A percentile compares a stretch with the other conserved stretches of the same genome.
Evolutionary conservation across 2,329 filamentous ascomycete genomes (phyloP).

Genomic region (Clarireedia hainanense): DNA sequence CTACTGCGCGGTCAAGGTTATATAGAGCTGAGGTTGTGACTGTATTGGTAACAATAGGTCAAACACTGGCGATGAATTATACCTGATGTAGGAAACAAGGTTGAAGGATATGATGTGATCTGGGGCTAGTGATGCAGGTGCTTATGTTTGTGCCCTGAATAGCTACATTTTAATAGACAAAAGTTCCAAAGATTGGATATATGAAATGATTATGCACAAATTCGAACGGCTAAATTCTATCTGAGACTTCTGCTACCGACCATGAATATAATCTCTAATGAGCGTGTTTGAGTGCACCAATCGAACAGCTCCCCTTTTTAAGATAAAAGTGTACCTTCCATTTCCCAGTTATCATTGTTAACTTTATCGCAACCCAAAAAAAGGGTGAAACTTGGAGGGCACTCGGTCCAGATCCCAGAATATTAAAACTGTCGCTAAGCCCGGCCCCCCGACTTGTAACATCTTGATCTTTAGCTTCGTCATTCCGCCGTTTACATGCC

Average conservation of each 20-base stretch:
- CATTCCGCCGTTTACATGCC: slow-evolving; percentile 10
- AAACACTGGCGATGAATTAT: neutral
- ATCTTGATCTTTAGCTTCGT: slow-evolving; percentile 12
- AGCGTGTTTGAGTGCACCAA: too few relatives aligned
- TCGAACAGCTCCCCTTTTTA: too few relatives aligned
- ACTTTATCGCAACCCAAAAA: neutral
- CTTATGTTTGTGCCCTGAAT: slow-evolving; percentile 2
- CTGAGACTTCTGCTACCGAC: too few relatives aligned
- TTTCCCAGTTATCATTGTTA: too few relatives aligned
- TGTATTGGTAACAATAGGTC: neutral
- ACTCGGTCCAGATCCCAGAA: neutral
- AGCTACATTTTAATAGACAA: neutral
- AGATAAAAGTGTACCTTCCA: too few relatives aligned
- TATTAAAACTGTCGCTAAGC: slow-evolving; percentile 9
- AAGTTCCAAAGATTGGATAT: too few relatives aligned
- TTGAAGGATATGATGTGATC: neutral
- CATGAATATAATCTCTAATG: too few relatives aligned
- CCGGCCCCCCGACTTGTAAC: slow-evolving; percentile 8
- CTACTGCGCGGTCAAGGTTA: neutral
- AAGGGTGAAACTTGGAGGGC: neutral
- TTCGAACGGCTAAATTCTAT: too few relatives aligned
- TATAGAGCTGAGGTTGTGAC: neutral
- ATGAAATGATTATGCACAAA: too few relatives aligned
- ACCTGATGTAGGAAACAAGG: neutral
- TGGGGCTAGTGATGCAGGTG: slow-evolving; percentile 1